Evolutionary conservation across 352 stramenopile species (phyloP), one percentile per base, ranked within the genome.

Genomic region (Globisporangium canariense): DNA sequence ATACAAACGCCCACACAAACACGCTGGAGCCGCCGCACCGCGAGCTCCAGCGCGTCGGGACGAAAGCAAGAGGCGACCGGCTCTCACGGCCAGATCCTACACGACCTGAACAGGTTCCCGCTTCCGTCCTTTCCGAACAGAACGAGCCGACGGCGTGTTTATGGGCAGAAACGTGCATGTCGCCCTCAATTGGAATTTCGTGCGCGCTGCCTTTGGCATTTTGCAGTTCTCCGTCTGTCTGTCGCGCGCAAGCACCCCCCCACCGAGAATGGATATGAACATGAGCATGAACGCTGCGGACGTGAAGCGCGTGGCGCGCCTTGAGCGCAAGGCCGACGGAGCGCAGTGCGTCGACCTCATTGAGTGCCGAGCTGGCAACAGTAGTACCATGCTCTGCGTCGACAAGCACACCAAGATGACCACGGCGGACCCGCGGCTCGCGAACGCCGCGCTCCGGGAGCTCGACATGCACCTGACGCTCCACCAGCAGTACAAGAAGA

Each of bases 351-450:
- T 90, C 60, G 83, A 90, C 57, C 56, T 89, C 55, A 77, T 90
- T 16, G 69, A 83, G 47, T 80, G 71, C 47, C 50, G 38, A 34
- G 49, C 56, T 36, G 32, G 7, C 32, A 36, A 8, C 32, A 36
- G 7, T 8, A 66, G 55, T 16, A 46, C 46, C 30, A 57, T 55
- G 50, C 40, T 75, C n/a, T 68, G 80, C 43, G 70, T 91, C 16
- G 82, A 90, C 69, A 91, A 91, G 62, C 73, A 88, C 71, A 87
- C 81, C 20, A 62, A 66, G 54, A 80, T 76, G 62, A 83, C 77
- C 38, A 59, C 63, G 1, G 46, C 22, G 14, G 65, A 72, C 58
- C 60, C 65, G 28, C 57, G 50, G 7, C 64, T 77, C 20, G 58
- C 69, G 13, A 61, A 59, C 47, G 68, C 76, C n/a, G 82, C 84